Conservation (phyloP, 2,329 filamentous ascomycete species). For the Xylariomycetidae sp. region DNA sequence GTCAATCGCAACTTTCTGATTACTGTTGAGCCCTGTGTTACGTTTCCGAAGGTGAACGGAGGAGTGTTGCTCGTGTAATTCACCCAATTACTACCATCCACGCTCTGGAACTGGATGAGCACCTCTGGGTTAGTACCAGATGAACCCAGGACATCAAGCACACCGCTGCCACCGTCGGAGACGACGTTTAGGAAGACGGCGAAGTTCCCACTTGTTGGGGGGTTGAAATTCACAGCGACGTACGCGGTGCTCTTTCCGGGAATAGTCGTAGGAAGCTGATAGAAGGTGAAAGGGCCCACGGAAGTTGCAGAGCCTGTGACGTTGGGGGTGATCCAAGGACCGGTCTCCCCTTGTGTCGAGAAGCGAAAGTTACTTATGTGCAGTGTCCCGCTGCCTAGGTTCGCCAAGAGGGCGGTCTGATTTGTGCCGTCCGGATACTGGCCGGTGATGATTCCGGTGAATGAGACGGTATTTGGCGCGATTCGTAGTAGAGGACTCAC, state of each 20-base stretch:
- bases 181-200: constrained; percentile 42
- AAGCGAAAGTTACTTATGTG: constrained; percentile 40
- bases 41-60: constrained; percentile 53
- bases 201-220: constrained; percentile 41
- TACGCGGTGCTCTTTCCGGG: constrained; percentile 33
- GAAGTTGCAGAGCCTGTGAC: constrained; percentile 28
- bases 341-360: constrained; percentile 37
- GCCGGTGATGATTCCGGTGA: constrained; percentile 44
- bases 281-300: constrained; percentile 45
- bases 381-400: constrained; percentile 43
- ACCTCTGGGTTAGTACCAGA: constrained; percentile 45
- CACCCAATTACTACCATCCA: constrained; percentile 47
- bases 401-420: constrained; percentile 43
- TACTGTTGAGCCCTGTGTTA: constrained; percentile 45
- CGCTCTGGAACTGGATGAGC: constrained; percentile 50
- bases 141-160: constrained; percentile 43
- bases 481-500: constrained; percentile 39
- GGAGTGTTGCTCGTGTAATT: constrained; percentile 34
- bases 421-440: constrained; percentile 30
- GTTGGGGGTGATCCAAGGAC: constrained; percentile 38
- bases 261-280: constrained; percentile 40
- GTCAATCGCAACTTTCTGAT: constrained; percentile 48
- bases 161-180: constrained; percentile 44
- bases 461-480: constrained; percentile 43
- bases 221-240: constrained; percentile 43